A percentile compares a stretch with the other conserved stretches of the same genome.
Conservation (phyloP, 2,329 filamentous ascomycete genomes). For the Cladophialophora psammophila region DNA sequence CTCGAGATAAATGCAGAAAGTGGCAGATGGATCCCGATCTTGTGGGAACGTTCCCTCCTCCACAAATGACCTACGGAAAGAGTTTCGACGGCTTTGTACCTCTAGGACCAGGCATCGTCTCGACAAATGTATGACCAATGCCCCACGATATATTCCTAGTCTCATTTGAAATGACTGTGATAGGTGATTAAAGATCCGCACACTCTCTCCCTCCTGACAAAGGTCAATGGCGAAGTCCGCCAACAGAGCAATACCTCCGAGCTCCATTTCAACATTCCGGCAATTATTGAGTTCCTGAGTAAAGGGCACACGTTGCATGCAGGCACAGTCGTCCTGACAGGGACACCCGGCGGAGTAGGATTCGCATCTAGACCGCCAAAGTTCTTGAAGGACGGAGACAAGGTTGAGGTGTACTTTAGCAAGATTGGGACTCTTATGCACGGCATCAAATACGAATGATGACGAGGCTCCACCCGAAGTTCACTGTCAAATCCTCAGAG, state of each 20-base stretch:
- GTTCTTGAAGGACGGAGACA: conserved; percentile 7
- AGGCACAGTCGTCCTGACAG: conserved; percentile 7
- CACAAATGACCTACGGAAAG: conserved; percentile 45
- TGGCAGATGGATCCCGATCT: conserved; percentile 16
- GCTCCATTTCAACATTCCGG: conserved; percentile 15
- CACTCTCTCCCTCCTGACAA: conserved; percentile 6
- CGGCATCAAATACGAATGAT: conserved; percentile 12
- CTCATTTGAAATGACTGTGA: no score
- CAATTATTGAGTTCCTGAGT: conserved; percentile 12
- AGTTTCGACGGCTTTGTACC: conserved; percentile 49
- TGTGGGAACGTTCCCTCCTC: conserved; percentile 16
- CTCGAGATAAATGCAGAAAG: background rate
- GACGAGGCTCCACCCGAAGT: no score
- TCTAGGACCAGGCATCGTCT: conserved; percentile 48
- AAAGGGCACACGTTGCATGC: conserved; percentile 6
- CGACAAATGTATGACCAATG: conserved; percentile 27
- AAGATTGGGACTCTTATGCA: conserved; percentile 8
- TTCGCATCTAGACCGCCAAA: conserved; percentile 7
- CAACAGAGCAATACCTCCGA: conserved; percentile 13
- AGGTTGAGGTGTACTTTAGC: conserved; percentile 13
- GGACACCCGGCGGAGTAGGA: conserved; percentile 8
- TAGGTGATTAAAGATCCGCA: conserved; percentile 10
- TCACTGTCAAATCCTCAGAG: no score
- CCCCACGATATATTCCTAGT: no score
- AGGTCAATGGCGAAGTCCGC: conserved; percentile 15